These are phyloP conservation scores for Xylaria sp. DNA, from an alignment of 2,329 filamentous ascomycete species.

Conservation along the genomic window DNA sequence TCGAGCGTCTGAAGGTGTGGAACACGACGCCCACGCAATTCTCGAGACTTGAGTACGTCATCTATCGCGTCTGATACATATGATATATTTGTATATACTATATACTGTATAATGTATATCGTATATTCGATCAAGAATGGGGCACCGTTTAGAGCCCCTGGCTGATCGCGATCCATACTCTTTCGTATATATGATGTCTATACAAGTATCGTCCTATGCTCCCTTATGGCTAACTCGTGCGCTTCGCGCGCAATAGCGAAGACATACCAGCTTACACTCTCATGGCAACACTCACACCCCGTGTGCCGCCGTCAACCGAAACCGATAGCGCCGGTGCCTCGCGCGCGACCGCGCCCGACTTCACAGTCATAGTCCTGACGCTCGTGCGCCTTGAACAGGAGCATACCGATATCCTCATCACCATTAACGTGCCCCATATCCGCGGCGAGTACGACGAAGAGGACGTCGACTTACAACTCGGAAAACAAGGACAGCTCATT, in stretches of 20 bases:
- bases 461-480: conserved; percentile 74
- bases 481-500: conserved; percentile 74
- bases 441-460: conserved; percentile 78
- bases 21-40: conserved; percentile 71
- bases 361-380: conserved; percentile 81
- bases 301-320: conserved; percentile 47
- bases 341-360: conserved; percentile 61
- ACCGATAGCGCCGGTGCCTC: conserved; percentile 51
- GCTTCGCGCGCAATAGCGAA: conserved; percentile 49
- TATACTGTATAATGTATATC: too few relatives aligned
- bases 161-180: not conserved
- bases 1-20: conserved; percentile 73
- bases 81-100: too few relatives aligned
- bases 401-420: conserved; percentile 83
- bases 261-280: conserved; percentile 74
- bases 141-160: not conserved
- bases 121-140: not conserved
- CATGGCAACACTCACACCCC: conserved; percentile 72
- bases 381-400: conserved; percentile 80
- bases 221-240: conserved; percentile 22
- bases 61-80: too few relatives aligned
- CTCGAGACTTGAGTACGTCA: conserved; percentile 63
- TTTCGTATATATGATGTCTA: not conserved
- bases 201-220: not conserved
- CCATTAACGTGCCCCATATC: conserved; percentile 88